Evolutionary conservation across 768 basidiomycete genomes (phyloP).

Genomic region (Trametes elegans): DNA sequence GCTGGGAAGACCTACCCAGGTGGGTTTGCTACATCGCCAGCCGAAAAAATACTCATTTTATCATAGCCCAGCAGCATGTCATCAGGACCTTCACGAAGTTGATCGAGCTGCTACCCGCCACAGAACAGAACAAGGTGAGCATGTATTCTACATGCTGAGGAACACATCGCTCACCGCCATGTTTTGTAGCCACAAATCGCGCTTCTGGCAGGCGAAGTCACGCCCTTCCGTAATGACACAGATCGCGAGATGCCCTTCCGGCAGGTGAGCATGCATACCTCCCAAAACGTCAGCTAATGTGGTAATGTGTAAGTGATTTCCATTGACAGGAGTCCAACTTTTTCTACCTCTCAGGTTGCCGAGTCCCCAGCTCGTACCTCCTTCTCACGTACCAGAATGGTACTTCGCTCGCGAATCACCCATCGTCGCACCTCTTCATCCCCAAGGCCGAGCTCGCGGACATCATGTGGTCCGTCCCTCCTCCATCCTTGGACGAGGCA

Average conservation of each 20-base stretch:
- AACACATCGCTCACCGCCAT: background rate
- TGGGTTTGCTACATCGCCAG: background rate
- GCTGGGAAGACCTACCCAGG: slow-evolving; percentile 6
- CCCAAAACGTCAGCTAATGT: no score
- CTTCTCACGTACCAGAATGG: slow-evolving; percentile 56
- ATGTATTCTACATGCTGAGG: background rate
- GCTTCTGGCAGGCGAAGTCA: slow-evolving; percentile 62
- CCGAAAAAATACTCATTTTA: background rate
- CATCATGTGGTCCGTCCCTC: slow-evolving; percentile 88
- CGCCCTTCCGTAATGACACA: slow-evolving; percentile 74
- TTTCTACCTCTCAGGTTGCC: slow-evolving; percentile 81
- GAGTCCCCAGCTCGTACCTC: slow-evolving; percentile 67
- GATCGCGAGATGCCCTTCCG: slow-evolving; percentile 77
- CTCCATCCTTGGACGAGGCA: slow-evolving; percentile 62
- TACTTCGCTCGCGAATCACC: slow-evolving; percentile 39
- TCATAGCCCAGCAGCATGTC: slow-evolving; percentile 51
- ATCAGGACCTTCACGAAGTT: slow-evolving; percentile 54
- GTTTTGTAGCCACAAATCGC: slow-evolving; percentile 67
- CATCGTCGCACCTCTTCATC: slow-evolving; percentile 68
- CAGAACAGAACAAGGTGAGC: slow-evolving; percentile 53
- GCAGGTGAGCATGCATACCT: slow-evolving; percentile 30
- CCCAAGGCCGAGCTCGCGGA: slow-evolving; percentile 71
- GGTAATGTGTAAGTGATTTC: no score
- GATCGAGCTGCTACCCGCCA: slow-evolving; percentile 43
- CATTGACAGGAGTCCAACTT: slow-evolving; percentile 81